Percentiles rank a stretch among this genome's conserved stretches.
These are phyloP conservation scores for Taxawa tesnikishii DNA, from an alignment of 2,329 filamentous ascomycete species.

Conservation along the genomic window DNA sequence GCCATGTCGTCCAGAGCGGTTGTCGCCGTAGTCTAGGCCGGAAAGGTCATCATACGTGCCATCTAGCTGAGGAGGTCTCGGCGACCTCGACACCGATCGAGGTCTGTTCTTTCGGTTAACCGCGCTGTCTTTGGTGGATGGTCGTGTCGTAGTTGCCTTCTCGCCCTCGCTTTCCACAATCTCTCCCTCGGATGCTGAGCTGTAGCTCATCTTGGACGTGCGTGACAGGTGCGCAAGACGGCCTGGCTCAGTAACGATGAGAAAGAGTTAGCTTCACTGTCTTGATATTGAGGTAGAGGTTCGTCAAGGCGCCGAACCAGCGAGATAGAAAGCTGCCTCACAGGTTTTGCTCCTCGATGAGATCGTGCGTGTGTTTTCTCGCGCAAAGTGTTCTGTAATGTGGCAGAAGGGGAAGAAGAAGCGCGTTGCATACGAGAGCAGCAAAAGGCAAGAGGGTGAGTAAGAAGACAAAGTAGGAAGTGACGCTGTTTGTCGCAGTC, in stretches of 20 bases:
- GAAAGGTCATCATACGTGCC: slow-evolving; percentile 20
- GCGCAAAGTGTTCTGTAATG: no score
- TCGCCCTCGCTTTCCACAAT: slow-evolving; percentile 63
- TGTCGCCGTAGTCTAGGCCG: slow-evolving; percentile 44
- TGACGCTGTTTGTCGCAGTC: no score
- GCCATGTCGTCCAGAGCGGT: slow-evolving; percentile 19
- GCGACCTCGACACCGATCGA: slow-evolving; percentile 22
- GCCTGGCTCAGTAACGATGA: slow-evolving; percentile 4
- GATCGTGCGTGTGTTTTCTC: no score
- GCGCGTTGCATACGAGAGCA: no score
- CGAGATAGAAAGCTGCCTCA: slow-evolving; percentile 1
- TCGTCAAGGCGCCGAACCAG: slow-evolving; percentile 1
- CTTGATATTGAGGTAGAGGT: background rate
- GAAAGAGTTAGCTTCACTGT: slow-evolving; percentile 1
- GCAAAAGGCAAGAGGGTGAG: no score
- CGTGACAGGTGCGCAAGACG: background rate
- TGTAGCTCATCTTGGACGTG: slow-evolving; percentile 30
- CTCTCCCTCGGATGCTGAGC: slow-evolving; percentile 71
- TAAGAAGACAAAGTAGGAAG: no score
- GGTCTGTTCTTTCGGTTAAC: slow-evolving; percentile 89
- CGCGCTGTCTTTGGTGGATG: slow-evolving; percentile 60
- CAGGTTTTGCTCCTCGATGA: background rate
- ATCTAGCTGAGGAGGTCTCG: slow-evolving; percentile 21
- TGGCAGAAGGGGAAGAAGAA: no score
- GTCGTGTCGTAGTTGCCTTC: slow-evolving; percentile 77